Base-by-base conservation (phyloP, 2,329 filamentous ascomycete species). In the Pestalotiopsis sp. region DNA sequence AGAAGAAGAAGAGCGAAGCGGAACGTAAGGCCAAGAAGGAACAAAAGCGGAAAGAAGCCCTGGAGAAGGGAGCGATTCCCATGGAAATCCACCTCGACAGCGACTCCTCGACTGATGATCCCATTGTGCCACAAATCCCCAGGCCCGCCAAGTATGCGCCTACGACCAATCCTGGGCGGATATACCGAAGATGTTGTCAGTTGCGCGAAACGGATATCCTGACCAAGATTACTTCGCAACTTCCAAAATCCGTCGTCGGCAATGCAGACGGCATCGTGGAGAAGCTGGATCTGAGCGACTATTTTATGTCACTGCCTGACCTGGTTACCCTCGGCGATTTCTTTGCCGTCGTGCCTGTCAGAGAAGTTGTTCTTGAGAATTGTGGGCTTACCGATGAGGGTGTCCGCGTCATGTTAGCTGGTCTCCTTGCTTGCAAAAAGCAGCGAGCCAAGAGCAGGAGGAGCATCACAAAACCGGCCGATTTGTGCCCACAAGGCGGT, bases 171-270 rank as follows among this genome's bases (percentile, higher is more conserved):
- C 95, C 96, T 2, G 89, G 94, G 14, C 88, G 95, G 68, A 97
- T 99, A 74, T 99, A 99, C 79, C 88, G 95, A 71, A 87, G 96
- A 75, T 98, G 96, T 78, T 98, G 96, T 77, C 95, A 98, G 76
- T 83, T 99, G 38, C 89, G 96, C 68, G 96, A 98, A 80, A 97
- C 94, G 0, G 93, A 94, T 0, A 94, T 98, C 65, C 83, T 98
- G 22, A 97, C 97, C 78, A 93, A 93, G 75, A 92, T 99, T 60
- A 95, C 93, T 0, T 93, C 97, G 74, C 94, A 98, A 78, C 90
- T 99, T 4, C 89, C 88, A 48, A 88, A 91, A 48, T 86, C 90
- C 1, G 85, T 87, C n/a, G 92, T 91, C 63, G 88, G 85, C 38
- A 85, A 90, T 10, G 79, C 86, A 1, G 84, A 89, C 57, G 94